A percentile compares a stretch with the other conserved stretches of the same genome.
These are phyloP conservation scores for Quercus bicolor DNA, from an alignment of 306 rosid species.

Conservation along the genomic window DNA sequence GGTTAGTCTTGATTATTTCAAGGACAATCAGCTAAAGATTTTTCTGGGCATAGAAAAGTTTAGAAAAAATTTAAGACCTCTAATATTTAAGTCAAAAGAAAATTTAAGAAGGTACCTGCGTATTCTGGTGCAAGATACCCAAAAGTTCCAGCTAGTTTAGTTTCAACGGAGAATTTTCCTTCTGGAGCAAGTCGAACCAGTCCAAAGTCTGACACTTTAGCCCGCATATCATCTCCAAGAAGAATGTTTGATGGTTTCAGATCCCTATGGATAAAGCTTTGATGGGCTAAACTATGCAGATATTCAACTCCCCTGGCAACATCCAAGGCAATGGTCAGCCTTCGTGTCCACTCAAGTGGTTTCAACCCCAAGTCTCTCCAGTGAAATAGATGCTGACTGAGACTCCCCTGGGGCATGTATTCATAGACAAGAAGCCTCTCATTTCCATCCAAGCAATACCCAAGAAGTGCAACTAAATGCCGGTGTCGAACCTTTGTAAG, in stretches of 20 bases:
- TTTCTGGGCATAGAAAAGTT: background rate
- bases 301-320: slow-evolving; percentile 94
- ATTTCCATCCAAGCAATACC: slow-evolving; percentile 84
- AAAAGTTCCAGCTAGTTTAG: slow-evolving; percentile 86
- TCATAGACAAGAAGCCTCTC: slow-evolving; percentile 92
- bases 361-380: slow-evolving; percentile 55
- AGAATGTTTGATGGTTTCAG: slow-evolving; percentile 93
- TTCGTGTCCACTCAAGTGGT: slow-evolving; percentile 79
- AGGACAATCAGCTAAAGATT: background rate
- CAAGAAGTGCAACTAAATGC: slow-evolving; percentile 81
- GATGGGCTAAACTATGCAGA: slow-evolving; percentile 74
- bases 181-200: slow-evolving; percentile 91
- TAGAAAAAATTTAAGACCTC: background rate
- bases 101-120: slow-evolving; percentile 48
- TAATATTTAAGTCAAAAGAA: background rate
- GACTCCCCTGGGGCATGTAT: slow-evolving; percentile 83
- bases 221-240: slow-evolving; percentile 82
- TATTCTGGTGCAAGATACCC: slow-evolving; percentile 96
- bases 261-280: slow-evolving; percentile 85
- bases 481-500: slow-evolving; percentile 83
- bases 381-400: slow-evolving; percentile 53
- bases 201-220: slow-evolving; percentile 94
- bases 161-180: slow-evolving; percentile 78
- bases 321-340: slow-evolving; percentile 78
- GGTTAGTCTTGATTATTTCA: background rate